Base-by-base conservation (phyloP, 1,284 basidiomycete species). In the Cryptococcus sp. region DNA sequence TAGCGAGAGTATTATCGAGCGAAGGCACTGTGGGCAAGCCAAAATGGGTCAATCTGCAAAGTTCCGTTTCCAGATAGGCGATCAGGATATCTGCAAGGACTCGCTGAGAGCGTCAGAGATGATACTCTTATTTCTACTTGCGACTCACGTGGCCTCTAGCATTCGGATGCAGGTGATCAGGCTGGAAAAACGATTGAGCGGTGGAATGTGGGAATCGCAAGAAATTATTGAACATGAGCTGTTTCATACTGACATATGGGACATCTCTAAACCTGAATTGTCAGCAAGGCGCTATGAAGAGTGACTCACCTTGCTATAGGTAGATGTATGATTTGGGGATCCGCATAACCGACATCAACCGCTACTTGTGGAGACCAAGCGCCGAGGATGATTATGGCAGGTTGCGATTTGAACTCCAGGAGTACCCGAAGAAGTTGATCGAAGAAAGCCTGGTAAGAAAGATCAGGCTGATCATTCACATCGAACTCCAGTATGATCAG, bases 401-500 rank as follows among this genome's bases (percentile, higher is more conserved):
- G 76, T 47, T 72, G 61, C 7, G 66, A 69, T 11, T 60, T 58
- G 55, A 76, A 73, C 55, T 74, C 70, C 36, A 75, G 70, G 1
- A 77, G 60, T 3, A 72, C 72, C 23, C 76, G 73, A 6, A 77
- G 64, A 23, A 77, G 69, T 60, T 76, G 74, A 54, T 77, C 76
- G 55, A 76, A 77, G 64, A 71, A 74, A 23, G 64, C 55, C 61
- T 71, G 66, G 58, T 71, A 76, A 7, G 68, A 59, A 30, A 60
- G 41, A 46, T 72, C 68, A 5, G 70, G 54, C 59, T 75, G 73
- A 58, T 77, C 76, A 57, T 77, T 77, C 48, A 77, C 74, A 52
- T 75, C 73, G 56, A 77, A 76, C 59, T 77, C 76, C 23, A 77
- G 62, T 2, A 77, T 59, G 53, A 77, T 70, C 4, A 77, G 65